Percentiles rank a stretch among this genome's conserved stretches.
Evolutionary conservation across 257 asterid genomes (phyloP).

Genomic region (Henckelia pumila): DNA sequence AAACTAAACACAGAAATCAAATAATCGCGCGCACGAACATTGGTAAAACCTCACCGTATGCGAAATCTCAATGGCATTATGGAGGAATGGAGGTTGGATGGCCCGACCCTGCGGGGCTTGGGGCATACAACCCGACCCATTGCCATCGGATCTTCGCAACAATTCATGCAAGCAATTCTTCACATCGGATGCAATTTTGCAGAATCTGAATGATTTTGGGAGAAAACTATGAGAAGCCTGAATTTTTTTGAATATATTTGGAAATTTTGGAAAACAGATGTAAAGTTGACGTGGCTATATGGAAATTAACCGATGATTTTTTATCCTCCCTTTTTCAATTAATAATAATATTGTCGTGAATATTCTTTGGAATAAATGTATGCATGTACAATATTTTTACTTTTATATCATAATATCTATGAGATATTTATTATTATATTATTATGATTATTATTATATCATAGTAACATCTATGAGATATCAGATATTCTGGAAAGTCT

Average conservation of each 20-base stretch:
- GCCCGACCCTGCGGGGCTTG: conserved; percentile 36
- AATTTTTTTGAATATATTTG: too few species aligned
- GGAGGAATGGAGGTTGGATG: conserved; percentile 26
- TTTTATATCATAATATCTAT: too few species aligned
- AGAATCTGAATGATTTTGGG: background rate
- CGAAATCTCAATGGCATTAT: conserved; percentile 26
- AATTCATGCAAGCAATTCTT: conserved; percentile 32
- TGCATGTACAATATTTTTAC: too few species aligned
- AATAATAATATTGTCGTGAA: background rate
- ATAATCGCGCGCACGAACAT: background rate
- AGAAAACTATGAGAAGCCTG: too few species aligned
- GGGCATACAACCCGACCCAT: conserved; percentile 35
- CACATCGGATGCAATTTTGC: conserved; percentile 22
- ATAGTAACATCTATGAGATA: too few species aligned
- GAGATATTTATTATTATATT: too few species aligned
- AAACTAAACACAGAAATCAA: conserved; percentile 9
- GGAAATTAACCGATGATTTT: background rate
- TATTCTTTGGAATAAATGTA: too few species aligned
- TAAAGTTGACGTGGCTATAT: background rate
- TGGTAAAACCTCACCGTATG: conserved; percentile 15
- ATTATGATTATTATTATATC: too few species aligned
- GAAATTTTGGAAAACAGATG: too few species aligned
- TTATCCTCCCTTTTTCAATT: too few species aligned
- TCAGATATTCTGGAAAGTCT: too few species aligned
- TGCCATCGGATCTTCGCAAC: conserved; percentile 27